Percentiles rank a stretch among this genome's conserved stretches.
phyloP scores from a whole-genome alignment of 1,139 yeast species.

The Taphrina deformans region DNA sequence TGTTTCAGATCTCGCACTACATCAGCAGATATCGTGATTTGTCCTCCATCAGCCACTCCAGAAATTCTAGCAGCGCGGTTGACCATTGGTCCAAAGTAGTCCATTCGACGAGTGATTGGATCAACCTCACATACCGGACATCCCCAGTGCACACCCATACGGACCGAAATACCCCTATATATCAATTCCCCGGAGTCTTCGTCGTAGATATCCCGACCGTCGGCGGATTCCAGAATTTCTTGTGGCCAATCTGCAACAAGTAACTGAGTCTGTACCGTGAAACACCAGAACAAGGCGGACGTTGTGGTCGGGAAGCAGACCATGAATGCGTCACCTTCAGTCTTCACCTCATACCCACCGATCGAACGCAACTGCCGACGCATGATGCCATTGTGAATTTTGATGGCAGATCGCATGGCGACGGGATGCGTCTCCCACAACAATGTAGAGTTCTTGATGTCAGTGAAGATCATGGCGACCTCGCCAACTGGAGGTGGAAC shows the following conservation, averaged over 20 bases:
- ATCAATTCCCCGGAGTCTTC: conserved; percentile 57
- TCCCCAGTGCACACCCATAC: conserved; percentile 99
- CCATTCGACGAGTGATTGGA: conserved; percentile 95
- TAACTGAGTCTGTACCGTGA: conserved; percentile 83
- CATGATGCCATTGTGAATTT: conserved; percentile 90
- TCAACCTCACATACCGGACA: conserved; percentile 94
- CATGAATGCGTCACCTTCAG: conserved; percentile 99
- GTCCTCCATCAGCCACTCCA: conserved; percentile 98
- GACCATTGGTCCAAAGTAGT: conserved; percentile 98
- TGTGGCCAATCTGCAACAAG: conserved; percentile 92
- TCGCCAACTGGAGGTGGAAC: conserved; percentile 95
- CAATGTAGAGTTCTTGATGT: conserved; percentile 88
- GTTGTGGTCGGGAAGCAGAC: conserved; percentile 96
- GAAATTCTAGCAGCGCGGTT: conserved; percentile 91
- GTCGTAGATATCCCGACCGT: conserved; percentile 82
- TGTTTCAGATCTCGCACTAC: conserved; percentile 69
- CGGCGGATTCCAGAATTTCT: conserved; percentile 79
- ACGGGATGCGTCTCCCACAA: conserved; percentile 91
- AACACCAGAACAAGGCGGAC: conserved; percentile 89
- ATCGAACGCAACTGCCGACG: conserved; percentile 86
- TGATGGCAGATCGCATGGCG: conserved; percentile 96
- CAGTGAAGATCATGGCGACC: conserved; percentile 93
- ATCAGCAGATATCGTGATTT: conserved; percentile 81
- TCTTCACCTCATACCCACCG: conserved; percentile 97
- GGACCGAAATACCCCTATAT: conserved; percentile 84